Percentiles rank a stretch among this genome's conserved stretches.
Conservation (phyloP, 495 filamentous ascomycete species). For the Beverwykella pulmonaria region DNA sequence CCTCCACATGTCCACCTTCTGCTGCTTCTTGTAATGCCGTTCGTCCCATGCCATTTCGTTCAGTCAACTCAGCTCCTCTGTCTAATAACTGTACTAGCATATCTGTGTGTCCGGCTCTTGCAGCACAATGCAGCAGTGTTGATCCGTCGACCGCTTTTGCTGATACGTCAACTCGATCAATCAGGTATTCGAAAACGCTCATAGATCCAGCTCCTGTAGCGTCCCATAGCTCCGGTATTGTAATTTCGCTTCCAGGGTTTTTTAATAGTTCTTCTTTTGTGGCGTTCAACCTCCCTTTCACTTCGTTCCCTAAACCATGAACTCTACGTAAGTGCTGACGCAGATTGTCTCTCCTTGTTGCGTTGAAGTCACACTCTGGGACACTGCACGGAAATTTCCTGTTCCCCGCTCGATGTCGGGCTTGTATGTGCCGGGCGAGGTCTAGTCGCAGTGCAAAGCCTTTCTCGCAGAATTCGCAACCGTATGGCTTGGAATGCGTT, state of each 20-base stretch:
- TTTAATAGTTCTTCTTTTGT: no score
- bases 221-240: not conserved
- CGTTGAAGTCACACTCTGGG: conserved; percentile 1
- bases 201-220: not conserved
- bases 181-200: not conserved
- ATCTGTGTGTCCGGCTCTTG: not conserved
- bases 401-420: conserved; percentile 5
- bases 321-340: conserved; percentile 2
- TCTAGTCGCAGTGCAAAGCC: conserved; percentile 10
- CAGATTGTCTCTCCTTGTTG: conserved; percentile 18
- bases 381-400: not conserved
- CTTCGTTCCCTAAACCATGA: not conserved
- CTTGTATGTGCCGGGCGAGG: conserved; percentile 5
- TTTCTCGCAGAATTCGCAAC: conserved; percentile 1
- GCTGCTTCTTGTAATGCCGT: conserved; percentile 11
- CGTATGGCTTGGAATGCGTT: conserved; percentile 20
- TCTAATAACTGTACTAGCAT: not conserved
- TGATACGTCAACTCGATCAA: not conserved
- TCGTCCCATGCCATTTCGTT: not conserved
- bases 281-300: no score
- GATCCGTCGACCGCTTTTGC: conserved; percentile 4
- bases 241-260: no score
- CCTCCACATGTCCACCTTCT: not conserved
- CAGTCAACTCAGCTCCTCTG: not conserved
- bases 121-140: conserved; percentile 13